A percentile compares a stretch with the other conserved stretches of the same genome.
Evolutionary conservation across 2,329 filamentous ascomycete species (phyloP).

Genomic region (Trichoderma sp.): DNA sequence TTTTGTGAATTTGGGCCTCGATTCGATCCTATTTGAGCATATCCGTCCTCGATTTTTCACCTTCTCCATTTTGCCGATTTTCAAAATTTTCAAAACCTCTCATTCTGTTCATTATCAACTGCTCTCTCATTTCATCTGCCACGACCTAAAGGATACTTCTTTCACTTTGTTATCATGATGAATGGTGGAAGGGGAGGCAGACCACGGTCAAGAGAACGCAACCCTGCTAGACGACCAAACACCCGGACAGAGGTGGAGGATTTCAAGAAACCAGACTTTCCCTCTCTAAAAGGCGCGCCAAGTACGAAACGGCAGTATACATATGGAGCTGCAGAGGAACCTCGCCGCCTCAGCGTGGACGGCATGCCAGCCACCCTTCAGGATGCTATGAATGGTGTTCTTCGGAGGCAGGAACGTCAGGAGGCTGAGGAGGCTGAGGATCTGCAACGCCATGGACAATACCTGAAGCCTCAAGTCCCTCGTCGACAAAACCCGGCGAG

Average conservation of each 20-base stretch:
- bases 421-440: neutral
- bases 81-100: neutral
- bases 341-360: constrained; percentile 22
- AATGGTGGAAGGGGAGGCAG: constrained; percentile 11
- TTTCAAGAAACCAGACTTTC: constrained; percentile 29
- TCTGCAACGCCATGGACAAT: neutral
- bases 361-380: neutral
- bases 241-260: neutral
- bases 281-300: constrained; percentile 32
- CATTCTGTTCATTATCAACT: neutral
- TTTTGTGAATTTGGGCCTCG: neutral
- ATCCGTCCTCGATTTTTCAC: neutral
- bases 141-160: neutral
- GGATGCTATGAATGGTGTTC: constrained; percentile 6
- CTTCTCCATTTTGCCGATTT: neutral
- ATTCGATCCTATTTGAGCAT: constrained; percentile 14
- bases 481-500: neutral
- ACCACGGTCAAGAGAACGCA: constrained; percentile 22
- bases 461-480: neutral
- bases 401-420: constrained; percentile 14
- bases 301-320: constrained; percentile 38
- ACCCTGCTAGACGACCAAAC: constrained; percentile 3
- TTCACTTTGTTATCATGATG: neutral
- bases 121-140: neutral
- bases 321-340: constrained; percentile 39